Evolutionary conservation across 441 rosid genomes (phyloP), one percentile per base, ranked within the genome.

Genomic region (Erodium chrysanthum): DNA sequence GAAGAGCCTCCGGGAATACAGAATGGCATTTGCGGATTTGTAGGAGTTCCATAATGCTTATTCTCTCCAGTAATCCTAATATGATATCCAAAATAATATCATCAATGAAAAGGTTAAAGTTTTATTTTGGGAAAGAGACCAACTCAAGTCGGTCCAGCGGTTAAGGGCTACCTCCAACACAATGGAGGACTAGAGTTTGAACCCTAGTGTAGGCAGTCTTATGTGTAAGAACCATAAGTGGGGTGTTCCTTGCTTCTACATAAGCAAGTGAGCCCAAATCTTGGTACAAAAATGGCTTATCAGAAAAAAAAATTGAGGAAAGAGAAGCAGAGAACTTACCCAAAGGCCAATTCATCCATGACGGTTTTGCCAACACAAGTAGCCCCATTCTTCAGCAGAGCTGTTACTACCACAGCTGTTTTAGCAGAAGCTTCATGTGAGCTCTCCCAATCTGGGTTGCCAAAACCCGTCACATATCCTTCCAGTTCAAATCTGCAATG

Each of bases 1-100:
- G 96, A 89, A 77, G 93, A 89, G 56, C 98, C 98, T 74, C 98
- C 98, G 11, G 98, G 89, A 68, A 86, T 82, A 80, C 76, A 73
- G 14, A 82, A 81, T 10, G 85, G 85, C 84, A 82, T 78, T 75
- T 71, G 73, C 1, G 93, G 97, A 78, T 93, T 93, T 27, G 70
- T 72, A 58, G 98, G 96, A 50, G 90, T 85, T 59, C 96, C 98
- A 80, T 91, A 86, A 73, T 89, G 88, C 72, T 74, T 79, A 80
- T 89, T 93, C 77, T 90, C 91, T 60, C 98, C 97, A 40, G 78
- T 81, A 46, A 84, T 80, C 79, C 98, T 92, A 75, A 71, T 61
- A 64, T 68, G 40, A 67, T 56, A 54, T 68, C 14, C 52, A 60
- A 73, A 80, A 15, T 20, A 60, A 66, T 21, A 14, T n/a, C 27